Base-by-base conservation (phyloP, 192 early-diverging fungal species). In the Coemansia reversa region DNA sequence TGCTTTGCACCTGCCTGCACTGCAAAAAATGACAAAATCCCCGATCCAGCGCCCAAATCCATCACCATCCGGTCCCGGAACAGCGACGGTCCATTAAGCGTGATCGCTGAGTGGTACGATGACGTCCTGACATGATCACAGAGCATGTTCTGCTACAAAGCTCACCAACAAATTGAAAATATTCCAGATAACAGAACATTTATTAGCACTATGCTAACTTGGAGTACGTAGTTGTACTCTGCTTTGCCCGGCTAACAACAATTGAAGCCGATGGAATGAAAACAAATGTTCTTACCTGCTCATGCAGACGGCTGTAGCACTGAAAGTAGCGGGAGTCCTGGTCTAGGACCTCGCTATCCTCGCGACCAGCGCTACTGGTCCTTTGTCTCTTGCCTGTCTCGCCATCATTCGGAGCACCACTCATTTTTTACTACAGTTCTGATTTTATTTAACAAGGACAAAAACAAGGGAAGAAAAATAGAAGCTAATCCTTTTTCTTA, bases 1-100 rank as follows among this genome's bases (percentile, higher is more conserved):
- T 93, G 89, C 32, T 79, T 76, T n/a, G 97, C 94, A 2, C 94
- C 95, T 16, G 97, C 93, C 64, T 94, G 91, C 28, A 90, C 94
- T 22, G 97, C 91, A 79, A 99, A 96, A 74, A 93, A 99, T 8
- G 93, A 93, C 45, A 99, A 79, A 35, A 99, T 96, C 16, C 97
- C 97, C 47, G 90, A 93, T 7, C 93, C 95, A 19, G 95, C 91
- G 23, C 97, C 97, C 47, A 97, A 88, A 73, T 99, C 97, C 88
- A 95, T 90, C 25, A 96, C 91, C 2, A 89, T 64, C 66, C 93
- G 91, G 55, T 90, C 86, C 57, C 85, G 69, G 62, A 99, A 96
- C 57, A 91, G 82, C 29, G 81, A 65, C 4, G 86, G 75, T 2
- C 84, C 83, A 74, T 97, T 97, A 35, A 88, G 72, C 6, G 93